Conservation (phyloP, 2,329 filamentous ascomycete species). For the Dothideomycetes sp. region DNA sequence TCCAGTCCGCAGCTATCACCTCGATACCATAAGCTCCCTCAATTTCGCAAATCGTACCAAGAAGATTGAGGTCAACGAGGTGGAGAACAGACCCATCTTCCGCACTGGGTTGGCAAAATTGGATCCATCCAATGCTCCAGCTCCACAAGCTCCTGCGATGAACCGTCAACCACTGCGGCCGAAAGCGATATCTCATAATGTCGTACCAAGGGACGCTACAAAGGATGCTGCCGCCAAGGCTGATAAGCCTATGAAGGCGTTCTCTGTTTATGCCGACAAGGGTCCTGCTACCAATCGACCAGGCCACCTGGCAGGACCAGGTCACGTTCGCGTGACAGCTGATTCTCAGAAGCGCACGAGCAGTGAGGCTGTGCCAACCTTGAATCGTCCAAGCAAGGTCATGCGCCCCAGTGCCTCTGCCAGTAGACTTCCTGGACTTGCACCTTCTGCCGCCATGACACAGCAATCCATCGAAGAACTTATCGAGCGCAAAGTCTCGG, state of each 20-base stretch:
- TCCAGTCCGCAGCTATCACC: slow-evolving; percentile 81
- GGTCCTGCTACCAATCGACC: slow-evolving; percentile 22
- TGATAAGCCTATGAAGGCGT: slow-evolving; percentile 68
- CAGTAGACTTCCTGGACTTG: slow-evolving; percentile 6
- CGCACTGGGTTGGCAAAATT: slow-evolving; percentile 17
- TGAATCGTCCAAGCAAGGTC: slow-evolving; percentile 29
- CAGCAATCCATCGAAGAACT: slow-evolving; percentile 74
- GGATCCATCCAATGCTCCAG: slow-evolving; percentile 23
- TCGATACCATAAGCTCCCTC: slow-evolving; percentile 85
- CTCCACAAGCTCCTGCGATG: slow-evolving; percentile 25
- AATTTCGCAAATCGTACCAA: slow-evolving; percentile 94
- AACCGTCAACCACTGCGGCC: slow-evolving; percentile 68
- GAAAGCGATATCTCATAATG: slow-evolving; percentile 64
- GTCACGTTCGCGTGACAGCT: slow-evolving; percentile 9
- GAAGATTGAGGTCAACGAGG: slow-evolving; percentile 89
- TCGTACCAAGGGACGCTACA: slow-evolving; percentile 43
- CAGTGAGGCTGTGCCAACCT: slow-evolving; percentile 24
- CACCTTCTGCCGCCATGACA: slow-evolving; percentile 23
- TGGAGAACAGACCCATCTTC: slow-evolving; percentile 90
- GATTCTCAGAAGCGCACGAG: slow-evolving; percentile 35
- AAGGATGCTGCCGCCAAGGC: slow-evolving; percentile 39
- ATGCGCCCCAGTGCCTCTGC: slow-evolving; percentile 25
- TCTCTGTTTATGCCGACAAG: slow-evolving; percentile 77
- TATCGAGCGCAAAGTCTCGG: slow-evolving; percentile 82
- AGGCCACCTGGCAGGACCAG: slow-evolving; percentile 7